phyloP scores from a whole-genome alignment of 148 eudicot species.

The Vaccinium darrowii region DNA sequence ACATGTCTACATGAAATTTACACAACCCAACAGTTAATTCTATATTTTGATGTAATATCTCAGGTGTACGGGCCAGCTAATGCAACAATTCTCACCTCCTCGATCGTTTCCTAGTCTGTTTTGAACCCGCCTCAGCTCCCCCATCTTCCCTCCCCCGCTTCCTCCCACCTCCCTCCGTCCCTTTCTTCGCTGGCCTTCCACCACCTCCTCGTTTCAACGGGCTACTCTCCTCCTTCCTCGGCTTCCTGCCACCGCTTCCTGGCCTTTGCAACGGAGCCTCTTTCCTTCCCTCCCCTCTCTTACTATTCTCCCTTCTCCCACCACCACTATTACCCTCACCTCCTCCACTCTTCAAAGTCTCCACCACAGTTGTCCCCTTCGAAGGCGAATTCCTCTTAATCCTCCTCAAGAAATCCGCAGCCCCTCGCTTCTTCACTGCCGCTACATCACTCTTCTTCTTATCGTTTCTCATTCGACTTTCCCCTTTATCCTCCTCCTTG shows the following conservation, averaged over 20 bases:
- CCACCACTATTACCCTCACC: conserved; percentile 13
- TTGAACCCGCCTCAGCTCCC: conserved; percentile 20
- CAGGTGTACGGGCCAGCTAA: background rate
- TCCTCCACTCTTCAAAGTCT: conserved; percentile 16
- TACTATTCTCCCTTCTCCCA: conserved; percentile 7
- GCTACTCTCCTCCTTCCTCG: conserved; percentile 28
- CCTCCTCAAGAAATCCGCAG: conserved; percentile 37
- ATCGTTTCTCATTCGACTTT: background rate
- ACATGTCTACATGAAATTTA: background rate
- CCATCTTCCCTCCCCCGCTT: conserved; percentile 30
- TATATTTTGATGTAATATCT: background rate
- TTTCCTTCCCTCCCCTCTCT: conserved; percentile 23
- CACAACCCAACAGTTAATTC: too few species aligned
- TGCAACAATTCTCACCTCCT: conserved; percentile 20
- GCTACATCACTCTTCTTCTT: conserved; percentile 17
- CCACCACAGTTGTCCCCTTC: conserved; percentile 16
- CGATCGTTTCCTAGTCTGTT: conserved; percentile 33
- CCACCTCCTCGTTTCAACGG: conserved; percentile 24
- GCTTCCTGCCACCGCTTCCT: conserved; percentile 1
- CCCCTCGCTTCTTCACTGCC: conserved; percentile 28
- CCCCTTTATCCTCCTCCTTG: background rate
- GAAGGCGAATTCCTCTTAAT: conserved; percentile 35
- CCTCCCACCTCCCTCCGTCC: conserved; percentile 5
- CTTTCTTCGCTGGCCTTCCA: conserved; percentile 35
- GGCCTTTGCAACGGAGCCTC: conserved; percentile 14